phyloP scores from a whole-genome alignment of 2,329 filamentous ascomycete genomes.

The Hypoxylon sp. region DNA sequence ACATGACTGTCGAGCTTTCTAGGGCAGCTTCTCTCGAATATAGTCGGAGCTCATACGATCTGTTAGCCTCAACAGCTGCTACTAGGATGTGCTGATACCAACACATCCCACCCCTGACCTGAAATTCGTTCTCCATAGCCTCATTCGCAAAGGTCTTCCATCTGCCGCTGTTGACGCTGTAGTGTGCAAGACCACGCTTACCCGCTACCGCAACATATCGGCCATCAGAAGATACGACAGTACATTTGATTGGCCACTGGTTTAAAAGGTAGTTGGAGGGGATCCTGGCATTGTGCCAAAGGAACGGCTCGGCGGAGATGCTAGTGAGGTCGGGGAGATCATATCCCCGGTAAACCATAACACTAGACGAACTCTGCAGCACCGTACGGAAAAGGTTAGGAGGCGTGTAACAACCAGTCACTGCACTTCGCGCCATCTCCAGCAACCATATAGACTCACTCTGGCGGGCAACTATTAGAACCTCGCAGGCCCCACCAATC shows the following conservation, averaged over 20 bases:
- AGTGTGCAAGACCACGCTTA: constrained; percentile 90
- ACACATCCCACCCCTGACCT: constrained; percentile 95
- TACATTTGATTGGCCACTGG: constrained; percentile 93
- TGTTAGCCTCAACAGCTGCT: constrained; percentile 89
- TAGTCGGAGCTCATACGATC: constrained; percentile 87
- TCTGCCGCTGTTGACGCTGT: constrained; percentile 91
- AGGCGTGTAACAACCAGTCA: constrained; percentile 90
- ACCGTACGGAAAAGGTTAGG: constrained; percentile 92
- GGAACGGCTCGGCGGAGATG: constrained; percentile 89
- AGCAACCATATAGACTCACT: constrained; percentile 88
- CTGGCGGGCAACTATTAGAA: constrained; percentile 79
- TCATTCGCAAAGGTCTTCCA: constrained; percentile 95
- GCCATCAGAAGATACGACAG: constrained; percentile 91
- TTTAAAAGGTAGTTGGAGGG: constrained; percentile 87
- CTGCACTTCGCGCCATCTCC: constrained; percentile 94
- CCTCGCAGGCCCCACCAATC: constrained; percentile 89
- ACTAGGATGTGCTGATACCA: constrained; percentile 98
- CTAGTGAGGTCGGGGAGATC: constrained; percentile 91
- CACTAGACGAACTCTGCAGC: constrained; percentile 86
- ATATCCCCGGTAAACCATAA: constrained; percentile 95
- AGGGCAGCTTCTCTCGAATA: constrained; percentile 90
- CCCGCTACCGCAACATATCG: constrained; percentile 98
- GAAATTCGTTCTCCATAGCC: constrained; percentile 88
- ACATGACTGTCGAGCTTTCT: constrained; percentile 79
- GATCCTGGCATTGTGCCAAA: constrained; percentile 95